These are phyloP conservation scores for Madurella mycetomatis DNA, from an alignment of 2,329 filamentous ascomycete genomes.

Conservation along the genomic window DNA sequence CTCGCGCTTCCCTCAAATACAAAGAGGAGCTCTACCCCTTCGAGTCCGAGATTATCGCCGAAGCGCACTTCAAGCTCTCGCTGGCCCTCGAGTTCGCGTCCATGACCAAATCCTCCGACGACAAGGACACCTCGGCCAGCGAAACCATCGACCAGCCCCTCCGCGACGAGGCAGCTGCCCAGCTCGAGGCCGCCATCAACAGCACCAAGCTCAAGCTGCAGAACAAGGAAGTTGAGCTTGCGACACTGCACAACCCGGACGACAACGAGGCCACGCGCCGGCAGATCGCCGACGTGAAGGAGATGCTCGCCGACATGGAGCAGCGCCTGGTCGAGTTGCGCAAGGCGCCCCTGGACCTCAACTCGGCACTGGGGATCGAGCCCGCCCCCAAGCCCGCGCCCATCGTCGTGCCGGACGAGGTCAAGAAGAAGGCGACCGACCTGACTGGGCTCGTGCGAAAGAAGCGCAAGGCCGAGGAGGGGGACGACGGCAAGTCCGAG, in stretches of 20 bases:
- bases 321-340: constrained; percentile 68
- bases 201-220: constrained; percentile 68
- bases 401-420: constrained; percentile 61
- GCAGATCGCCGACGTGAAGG: constrained; percentile 68
- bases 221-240: constrained; percentile 63
- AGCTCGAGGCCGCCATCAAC: constrained; percentile 70
- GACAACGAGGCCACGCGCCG: constrained; percentile 60
- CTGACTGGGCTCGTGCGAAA: constrained; percentile 71
- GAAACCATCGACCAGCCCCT: constrained; percentile 63
- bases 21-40: constrained; percentile 74
- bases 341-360: constrained; percentile 56
- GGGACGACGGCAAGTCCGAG: constrained; percentile 23
- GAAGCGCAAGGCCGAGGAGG: constrained; percentile 45
- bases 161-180: constrained; percentile 63
- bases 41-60: constrained; percentile 81
- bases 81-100: constrained; percentile 92
- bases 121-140: constrained; percentile 35
- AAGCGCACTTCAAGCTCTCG: constrained; percentile 95
- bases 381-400: constrained; percentile 56
- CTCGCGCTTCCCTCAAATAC: constrained; percentile 69
- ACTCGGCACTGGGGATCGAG: constrained; percentile 49
- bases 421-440: constrained; percentile 69
- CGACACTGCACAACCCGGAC: constrained; percentile 58
- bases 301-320: constrained; percentile 75
- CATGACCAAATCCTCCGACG: constrained; percentile 58